These are phyloP conservation scores for Jasminum sambac DNA, from an alignment of 257 asterid genomes.

Conservation along the genomic window DNA sequence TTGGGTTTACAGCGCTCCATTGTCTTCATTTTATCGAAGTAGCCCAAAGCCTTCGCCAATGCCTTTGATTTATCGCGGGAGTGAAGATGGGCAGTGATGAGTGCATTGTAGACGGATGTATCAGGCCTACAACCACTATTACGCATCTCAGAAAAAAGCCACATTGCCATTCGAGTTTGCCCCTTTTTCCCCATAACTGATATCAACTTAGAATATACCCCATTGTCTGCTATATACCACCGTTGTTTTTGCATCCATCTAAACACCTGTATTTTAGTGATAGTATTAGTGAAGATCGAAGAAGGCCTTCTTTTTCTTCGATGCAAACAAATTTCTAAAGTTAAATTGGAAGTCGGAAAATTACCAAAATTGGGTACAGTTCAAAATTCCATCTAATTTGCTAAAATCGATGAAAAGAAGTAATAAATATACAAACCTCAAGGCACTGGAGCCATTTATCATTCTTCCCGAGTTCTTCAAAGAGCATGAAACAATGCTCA, in stretches of 20 bases:
- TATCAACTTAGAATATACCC: slow-evolving; percentile 88
- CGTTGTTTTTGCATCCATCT: slow-evolving; percentile 99
- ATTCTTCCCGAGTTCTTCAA: slow-evolving; percentile 83
- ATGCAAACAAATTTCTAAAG: background rate
- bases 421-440: slow-evolving; percentile 51
- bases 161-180: slow-evolving; percentile 93
- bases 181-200: slow-evolving; percentile 98
- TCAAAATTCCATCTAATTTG: background rate
- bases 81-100: slow-evolving; percentile 91
- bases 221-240: slow-evolving; percentile 95
- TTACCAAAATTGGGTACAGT: background rate
- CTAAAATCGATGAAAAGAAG: background rate
- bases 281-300: slow-evolving; percentile 16
- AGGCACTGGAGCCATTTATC: slow-evolving; percentile 92
- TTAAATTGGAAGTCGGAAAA: background rate
- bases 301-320: background rate
- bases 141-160: slow-evolving; percentile 99
- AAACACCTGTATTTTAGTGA: slow-evolving; percentile 53
- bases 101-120: slow-evolving; percentile 87
- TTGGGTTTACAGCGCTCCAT: slow-evolving; percentile 82
- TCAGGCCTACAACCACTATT: slow-evolving; percentile 93
- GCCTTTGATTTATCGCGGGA: slow-evolving; percentile 83
- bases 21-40: slow-evolving; percentile 85
- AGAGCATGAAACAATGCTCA: slow-evolving; percentile 85
- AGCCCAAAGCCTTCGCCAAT: slow-evolving; percentile 64